Evolutionary conservation across 2,329 filamentous ascomycete species (phyloP).

Genomic region (Colletotrichum eleusines): DNA sequence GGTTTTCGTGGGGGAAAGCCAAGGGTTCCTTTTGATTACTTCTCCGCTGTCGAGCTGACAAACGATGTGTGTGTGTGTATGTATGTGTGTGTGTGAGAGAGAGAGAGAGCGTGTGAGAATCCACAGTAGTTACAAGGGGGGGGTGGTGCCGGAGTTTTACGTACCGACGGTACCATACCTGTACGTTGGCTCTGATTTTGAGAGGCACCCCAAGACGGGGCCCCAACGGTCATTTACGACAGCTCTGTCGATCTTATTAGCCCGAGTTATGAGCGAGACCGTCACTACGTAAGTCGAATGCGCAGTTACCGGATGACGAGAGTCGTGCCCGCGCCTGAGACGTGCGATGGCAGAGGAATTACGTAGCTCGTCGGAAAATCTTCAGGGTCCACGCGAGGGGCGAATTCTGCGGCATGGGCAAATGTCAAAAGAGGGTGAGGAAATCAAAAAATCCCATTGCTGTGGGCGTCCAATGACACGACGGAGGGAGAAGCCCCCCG

Average conservation of each 20-base stretch:
- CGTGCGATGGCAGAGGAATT: not conserved
- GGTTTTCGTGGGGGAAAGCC: constrained; percentile 28
- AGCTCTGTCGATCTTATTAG: constrained; percentile 12
- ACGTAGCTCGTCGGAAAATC: not conserved
- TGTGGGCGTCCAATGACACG: constrained; percentile 12
- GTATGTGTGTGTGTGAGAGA: no score
- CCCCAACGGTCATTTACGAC: not conserved
- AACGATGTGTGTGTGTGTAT: not conserved
- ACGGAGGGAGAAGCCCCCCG: not conserved
- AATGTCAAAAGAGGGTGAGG: constrained; percentile 21
- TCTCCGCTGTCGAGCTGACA: constrained; percentile 25
- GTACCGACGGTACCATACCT: not conserved
- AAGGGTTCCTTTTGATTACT: constrained; percentile 31
- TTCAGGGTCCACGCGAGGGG: constrained; percentile 27
- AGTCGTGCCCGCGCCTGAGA: not conserved
- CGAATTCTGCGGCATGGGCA: constrained; percentile 18
- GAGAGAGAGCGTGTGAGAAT: not conserved
- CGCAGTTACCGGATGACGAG: not conserved
- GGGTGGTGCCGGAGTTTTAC: not conserved
- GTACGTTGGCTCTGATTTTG: constrained; percentile 10
- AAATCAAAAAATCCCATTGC: constrained; percentile 23
- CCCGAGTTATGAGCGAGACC: constrained; percentile 6
- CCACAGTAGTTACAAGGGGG: not conserved
- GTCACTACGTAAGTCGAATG: not conserved
- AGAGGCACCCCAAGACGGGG: constrained; percentile 7